A percentile compares a stretch with the other conserved stretches of the same genome.
These are phyloP conservation scores for Erysimum pusillum DNA, from an alignment of 441 rosid species.

Conservation along the genomic window DNA sequence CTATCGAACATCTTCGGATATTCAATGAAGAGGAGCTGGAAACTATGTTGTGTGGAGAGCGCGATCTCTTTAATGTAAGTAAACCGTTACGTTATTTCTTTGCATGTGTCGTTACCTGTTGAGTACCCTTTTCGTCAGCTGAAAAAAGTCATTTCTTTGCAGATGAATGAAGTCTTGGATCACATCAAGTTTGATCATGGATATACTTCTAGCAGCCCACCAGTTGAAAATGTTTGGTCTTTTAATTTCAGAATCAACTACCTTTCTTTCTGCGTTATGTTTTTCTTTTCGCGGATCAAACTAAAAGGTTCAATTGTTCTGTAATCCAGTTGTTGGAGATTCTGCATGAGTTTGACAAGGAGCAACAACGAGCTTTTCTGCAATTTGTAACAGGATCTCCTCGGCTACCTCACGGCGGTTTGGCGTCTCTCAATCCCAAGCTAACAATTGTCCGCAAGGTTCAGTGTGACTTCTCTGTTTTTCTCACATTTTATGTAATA, in stretches of 20 bases:
- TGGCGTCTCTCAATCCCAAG: constrained; percentile 91
- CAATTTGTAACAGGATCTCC: constrained; percentile 99
- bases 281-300: constrained; percentile 9
- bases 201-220: constrained; percentile 96
- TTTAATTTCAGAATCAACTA: background rate
- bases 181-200: constrained; percentile 99
- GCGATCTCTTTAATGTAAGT: constrained; percentile 71
- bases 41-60: constrained; percentile 90
- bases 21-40: constrained; percentile 90
- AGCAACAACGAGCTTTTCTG: constrained; percentile 80
- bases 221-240: constrained; percentile 67
- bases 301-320: constrained; percentile 23
- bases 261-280: constrained; percentile 6
- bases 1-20: constrained; percentile 76
- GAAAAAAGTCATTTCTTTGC: constrained; percentile 40
- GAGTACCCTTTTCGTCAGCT: constrained; percentile 15
- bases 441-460: constrained; percentile 98
- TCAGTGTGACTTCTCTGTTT: background rate
- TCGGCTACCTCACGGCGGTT: constrained; percentile 94
- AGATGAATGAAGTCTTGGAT: constrained; percentile 86
- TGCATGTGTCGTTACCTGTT: background rate
- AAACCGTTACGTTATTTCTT: no score
- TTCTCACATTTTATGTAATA: background rate
- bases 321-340: constrained; percentile 80
- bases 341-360: constrained; percentile 70